Percentiles rank a stretch among this genome's conserved stretches.
These are phyloP conservation scores for Peronospora destructor DNA, from an alignment of 352 stramenopile genomes.

Conservation along the genomic window DNA sequence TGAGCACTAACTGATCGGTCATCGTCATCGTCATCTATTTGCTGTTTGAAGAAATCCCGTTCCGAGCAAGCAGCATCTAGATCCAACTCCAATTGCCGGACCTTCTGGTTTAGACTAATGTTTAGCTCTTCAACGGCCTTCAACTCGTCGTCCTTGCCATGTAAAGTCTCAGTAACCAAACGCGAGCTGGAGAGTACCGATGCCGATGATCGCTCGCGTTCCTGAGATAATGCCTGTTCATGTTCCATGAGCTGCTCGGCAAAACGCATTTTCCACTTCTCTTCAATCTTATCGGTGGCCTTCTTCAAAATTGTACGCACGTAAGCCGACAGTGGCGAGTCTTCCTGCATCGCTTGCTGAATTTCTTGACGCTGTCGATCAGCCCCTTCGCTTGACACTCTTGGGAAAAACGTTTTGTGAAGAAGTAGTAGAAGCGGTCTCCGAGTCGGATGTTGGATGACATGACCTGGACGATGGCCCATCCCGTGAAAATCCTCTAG, in stretches of 20 bases:
- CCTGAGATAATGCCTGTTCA: conserved; percentile 53
- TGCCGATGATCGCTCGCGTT: conserved; percentile 55
- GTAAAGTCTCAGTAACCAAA: conserved; percentile 64
- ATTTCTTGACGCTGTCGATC: conserved; percentile 34
- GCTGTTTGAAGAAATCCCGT: conserved; percentile 61
- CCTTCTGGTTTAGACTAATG: conserved; percentile 43
- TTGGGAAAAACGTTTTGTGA: conserved; percentile 33
- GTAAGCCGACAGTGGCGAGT: conserved; percentile 69
- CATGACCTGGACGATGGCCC: conserved; percentile 17
- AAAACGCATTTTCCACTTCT: conserved; percentile 76
- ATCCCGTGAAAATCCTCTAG: conserved; percentile 22
- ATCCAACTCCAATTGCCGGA: conserved; percentile 71
- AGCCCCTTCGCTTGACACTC: conserved; percentile 26
- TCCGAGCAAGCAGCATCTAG: conserved; percentile 55
- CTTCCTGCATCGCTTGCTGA: conserved; percentile 36
- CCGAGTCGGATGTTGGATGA: conserved; percentile 25
- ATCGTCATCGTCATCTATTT: conserved; percentile 71
- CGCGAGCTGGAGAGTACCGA: conserved; percentile 61
- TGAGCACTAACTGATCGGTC: conserved; percentile 56
- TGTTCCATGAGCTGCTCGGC: conserved; percentile 60
- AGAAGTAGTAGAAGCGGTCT: conserved; percentile 29
- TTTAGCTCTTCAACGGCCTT: conserved; percentile 71
- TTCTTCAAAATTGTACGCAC: conserved; percentile 68
- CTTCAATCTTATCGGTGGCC: conserved; percentile 74
- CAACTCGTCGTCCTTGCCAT: conserved; percentile 68